Percentiles rank a stretch among this genome's conserved stretches.
phyloP scores from a whole-genome alignment of 1,284 basidiomycete genomes.

The Uromyces viciae-fabae region DNA sequence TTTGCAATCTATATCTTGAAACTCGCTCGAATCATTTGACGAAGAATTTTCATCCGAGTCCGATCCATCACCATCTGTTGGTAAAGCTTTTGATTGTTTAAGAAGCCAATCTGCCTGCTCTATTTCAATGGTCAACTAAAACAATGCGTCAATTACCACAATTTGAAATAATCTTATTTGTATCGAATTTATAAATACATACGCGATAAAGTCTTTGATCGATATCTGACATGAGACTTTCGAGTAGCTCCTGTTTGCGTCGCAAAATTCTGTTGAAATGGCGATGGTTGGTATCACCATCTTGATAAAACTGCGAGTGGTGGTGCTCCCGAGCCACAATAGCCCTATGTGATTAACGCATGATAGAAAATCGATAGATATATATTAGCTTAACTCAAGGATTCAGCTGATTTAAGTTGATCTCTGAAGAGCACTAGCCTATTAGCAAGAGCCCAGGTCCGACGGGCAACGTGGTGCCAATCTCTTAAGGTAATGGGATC shows the following conservation, averaged over 20 bases:
- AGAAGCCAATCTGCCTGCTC: conserved; percentile 32
- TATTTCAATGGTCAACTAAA: conserved; percentile 13
- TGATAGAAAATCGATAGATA: neutral
- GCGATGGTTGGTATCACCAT: conserved; percentile 25
- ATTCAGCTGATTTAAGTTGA: neutral
- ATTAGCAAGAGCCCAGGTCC: conserved; percentile 36
- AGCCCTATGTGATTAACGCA: neutral
- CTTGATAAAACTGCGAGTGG: conserved; percentile 36
- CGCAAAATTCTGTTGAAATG: conserved; percentile 32
- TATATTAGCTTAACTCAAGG: neutral
- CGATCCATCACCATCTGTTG: neutral
- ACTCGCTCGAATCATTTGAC: conserved; percentile 1
- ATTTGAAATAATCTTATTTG: no score
- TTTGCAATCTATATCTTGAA: conserved; percentile 13
- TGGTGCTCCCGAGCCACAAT: conserved; percentile 41
- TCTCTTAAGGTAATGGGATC: conserved; percentile 16
- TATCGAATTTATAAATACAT: no score
- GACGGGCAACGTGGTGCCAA: conserved; percentile 30
- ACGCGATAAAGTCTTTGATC: conserved; percentile 35
- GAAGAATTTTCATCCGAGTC: conserved; percentile 12
- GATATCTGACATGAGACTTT: conserved; percentile 32
- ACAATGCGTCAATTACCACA: neutral
- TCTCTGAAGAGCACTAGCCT: neutral
- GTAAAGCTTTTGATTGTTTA: neutral
- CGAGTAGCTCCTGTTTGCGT: conserved; percentile 22